Conservation (phyloP, 495 filamentous ascomycete genomes). For the Podospora pseudocomata region DNA sequence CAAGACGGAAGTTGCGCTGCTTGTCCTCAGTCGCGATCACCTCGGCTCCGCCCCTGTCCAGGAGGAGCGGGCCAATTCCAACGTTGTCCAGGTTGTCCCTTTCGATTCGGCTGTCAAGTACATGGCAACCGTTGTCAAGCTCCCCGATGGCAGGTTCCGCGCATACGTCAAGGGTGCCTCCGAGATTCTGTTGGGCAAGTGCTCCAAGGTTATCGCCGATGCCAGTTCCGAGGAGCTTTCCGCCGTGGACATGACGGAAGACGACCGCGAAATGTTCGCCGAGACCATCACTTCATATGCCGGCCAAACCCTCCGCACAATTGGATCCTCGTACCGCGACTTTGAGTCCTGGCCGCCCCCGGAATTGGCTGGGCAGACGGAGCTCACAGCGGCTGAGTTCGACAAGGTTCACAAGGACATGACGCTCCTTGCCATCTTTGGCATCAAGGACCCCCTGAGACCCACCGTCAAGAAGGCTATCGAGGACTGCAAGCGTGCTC, state of each 20-base stretch:
- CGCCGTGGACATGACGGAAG: constrained; percentile 51
- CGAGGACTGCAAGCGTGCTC: constrained; percentile 67
- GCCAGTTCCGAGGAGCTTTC: constrained; percentile 55
- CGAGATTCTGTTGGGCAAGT: constrained; percentile 73
- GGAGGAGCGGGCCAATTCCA: constrained; percentile 67
- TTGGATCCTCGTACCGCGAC: constrained; percentile 82
- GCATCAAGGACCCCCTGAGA: constrained; percentile 87
- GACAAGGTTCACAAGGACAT: constrained; percentile 69
- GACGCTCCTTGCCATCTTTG: constrained; percentile 75
- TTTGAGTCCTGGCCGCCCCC: constrained; percentile 87
- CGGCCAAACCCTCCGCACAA: constrained; percentile 77
- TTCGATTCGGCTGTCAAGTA: constrained; percentile 86
- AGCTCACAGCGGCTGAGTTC: constrained; percentile 64
- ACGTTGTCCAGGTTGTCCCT: constrained; percentile 69
- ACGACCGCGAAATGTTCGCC: constrained; percentile 56
- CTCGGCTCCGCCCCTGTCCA: constrained; percentile 67
- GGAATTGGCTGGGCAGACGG: constrained; percentile 65
- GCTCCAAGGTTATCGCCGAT: constrained; percentile 63
- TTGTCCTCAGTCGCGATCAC: constrained; percentile 68
- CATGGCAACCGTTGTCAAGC: constrained; percentile 73
- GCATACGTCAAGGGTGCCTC: constrained; percentile 84
- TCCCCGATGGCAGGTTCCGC: constrained; percentile 60
- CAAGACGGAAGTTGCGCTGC: constrained; percentile 83
- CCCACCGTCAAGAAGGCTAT: constrained; percentile 74
- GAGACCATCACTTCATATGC: constrained; percentile 74